phyloP scores from a whole-genome alignment of 495 filamentous ascomycete species.

The Aspergillus incahuasiensis region DNA sequence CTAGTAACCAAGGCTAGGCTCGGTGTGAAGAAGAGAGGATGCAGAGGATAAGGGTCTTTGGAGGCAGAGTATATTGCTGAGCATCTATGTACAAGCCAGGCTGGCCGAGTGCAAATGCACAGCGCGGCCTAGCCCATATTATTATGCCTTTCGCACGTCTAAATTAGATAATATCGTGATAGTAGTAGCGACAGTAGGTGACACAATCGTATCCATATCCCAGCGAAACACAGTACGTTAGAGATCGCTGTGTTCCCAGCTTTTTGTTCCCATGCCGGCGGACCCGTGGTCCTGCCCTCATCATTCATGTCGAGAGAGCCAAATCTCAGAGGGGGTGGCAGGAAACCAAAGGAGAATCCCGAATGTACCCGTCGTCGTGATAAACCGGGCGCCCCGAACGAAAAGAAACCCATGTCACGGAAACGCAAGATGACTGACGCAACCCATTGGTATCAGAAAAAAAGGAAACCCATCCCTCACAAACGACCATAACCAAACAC shows the following conservation, averaged over 20 bases:
- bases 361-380: conserved; percentile 17
- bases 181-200: conserved; percentile 16
- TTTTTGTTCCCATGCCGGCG: conserved; percentile 19
- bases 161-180: conserved; percentile 15
- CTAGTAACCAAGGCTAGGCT: background rate
- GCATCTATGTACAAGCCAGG: conserved; percentile 7
- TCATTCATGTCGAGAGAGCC: conserved; percentile 3
- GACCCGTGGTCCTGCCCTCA: background rate
- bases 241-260: conserved; percentile 12
- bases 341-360: conserved; percentile 15
- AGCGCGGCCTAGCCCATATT: conserved; percentile 1
- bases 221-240: conserved; percentile 2
- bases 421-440: conserved; percentile 23
- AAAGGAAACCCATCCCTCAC: conserved; percentile 26
- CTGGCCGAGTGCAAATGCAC: background rate
- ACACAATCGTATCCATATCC: conserved; percentile 11
- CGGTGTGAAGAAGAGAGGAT: background rate
- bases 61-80: background rate
- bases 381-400: conserved; percentile 12
- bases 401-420: conserved; percentile 9
- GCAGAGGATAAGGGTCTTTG: background rate
- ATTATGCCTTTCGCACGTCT: conserved; percentile 6
- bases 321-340: background rate
- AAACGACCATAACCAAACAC: conserved; percentile 33
- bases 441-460: conserved; percentile 31